These are phyloP conservation scores for Schwanniomyces sp. DNA, from an alignment of 805 yeast genomes.

Conservation along the genomic window DNA sequence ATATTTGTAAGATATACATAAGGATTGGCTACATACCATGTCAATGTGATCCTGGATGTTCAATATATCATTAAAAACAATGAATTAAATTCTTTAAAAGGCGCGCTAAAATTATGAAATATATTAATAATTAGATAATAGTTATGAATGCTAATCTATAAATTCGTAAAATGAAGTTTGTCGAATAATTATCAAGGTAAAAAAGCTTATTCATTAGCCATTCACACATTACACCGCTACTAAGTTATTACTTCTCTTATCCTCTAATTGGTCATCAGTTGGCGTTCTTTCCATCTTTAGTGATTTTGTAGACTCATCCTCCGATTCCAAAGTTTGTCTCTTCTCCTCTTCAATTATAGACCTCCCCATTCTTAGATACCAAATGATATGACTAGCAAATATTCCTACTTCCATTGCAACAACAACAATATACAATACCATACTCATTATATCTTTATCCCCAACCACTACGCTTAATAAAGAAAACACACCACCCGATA, in stretches of 20 bases:
- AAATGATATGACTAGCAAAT: conserved; percentile 63
- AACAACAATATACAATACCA: conserved; percentile 71
- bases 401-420: conserved; percentile 78
- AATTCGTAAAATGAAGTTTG: no score
- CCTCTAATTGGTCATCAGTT: neutral
- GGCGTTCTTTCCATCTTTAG: neutral
- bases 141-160: no score
- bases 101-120: no score
- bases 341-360: conserved; percentile 24
- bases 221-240: neutral
- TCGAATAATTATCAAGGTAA: no score
- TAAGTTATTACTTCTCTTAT: neutral
- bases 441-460: conserved; percentile 73
- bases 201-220: no score
- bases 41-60: neutral
- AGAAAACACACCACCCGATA: conserved; percentile 77
- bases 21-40: neutral
- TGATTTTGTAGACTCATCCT: neutral
- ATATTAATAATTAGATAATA: no score
- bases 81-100: no score
- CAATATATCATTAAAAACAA: no score
- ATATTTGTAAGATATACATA: neutral
- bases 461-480: conserved; percentile 58
- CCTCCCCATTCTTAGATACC: conserved; percentile 48
- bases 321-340: conserved; percentile 4